These are phyloP conservation scores for Hypoxylon sp. DNA, from an alignment of 2,329 filamentous ascomycete species.

Conservation along the genomic window DNA sequence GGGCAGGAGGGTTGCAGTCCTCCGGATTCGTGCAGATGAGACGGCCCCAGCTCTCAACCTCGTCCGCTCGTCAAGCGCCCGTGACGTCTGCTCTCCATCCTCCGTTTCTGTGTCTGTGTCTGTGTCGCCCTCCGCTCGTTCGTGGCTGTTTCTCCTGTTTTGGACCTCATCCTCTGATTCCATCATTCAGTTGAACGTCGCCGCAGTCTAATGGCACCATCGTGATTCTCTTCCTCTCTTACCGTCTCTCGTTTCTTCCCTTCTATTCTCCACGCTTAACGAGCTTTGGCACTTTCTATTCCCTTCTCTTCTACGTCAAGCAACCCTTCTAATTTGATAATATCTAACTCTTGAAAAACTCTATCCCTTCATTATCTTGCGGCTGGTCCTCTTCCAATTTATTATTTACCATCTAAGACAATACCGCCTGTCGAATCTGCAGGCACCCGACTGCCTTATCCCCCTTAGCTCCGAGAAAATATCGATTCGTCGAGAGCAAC, in stretches of 20 bases:
- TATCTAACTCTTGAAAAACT: slow-evolving; percentile 1
- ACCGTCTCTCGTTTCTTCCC: slow-evolving; percentile 19
- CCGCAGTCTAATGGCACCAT: slow-evolving; percentile 22
- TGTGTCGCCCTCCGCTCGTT: slow-evolving; percentile 16
- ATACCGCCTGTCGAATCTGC: slow-evolving; percentile 28
- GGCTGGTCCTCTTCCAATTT: slow-evolving; percentile 29
- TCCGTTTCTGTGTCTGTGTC: slow-evolving; percentile 7
- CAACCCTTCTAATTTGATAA: slow-evolving; percentile 21
- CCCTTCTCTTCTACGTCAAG: slow-evolving; percentile 13
- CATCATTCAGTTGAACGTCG: slow-evolving; percentile 19
- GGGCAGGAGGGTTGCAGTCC: slow-evolving; percentile 23
- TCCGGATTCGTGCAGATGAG: slow-evolving; percentile 24
- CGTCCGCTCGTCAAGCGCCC: slow-evolving; percentile 16
- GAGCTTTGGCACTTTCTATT: slow-evolving; percentile 38
- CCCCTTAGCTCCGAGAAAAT: slow-evolving; percentile 11
- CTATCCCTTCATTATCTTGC: slow-evolving; percentile 23
- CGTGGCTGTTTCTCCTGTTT: slow-evolving; percentile 30
- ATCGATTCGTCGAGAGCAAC: slow-evolving; percentile 38
- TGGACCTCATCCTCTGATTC: slow-evolving; percentile 17
- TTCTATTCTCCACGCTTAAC: slow-evolving; percentile 9
- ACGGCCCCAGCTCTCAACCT: slow-evolving; percentile 17
- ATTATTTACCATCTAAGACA: slow-evolving; percentile 31
- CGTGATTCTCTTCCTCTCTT: slow-evolving; percentile 12
- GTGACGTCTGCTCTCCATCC: slow-evolving; percentile 13
- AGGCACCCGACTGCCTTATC: slow-evolving; percentile 25